Conservation (phyloP, 768 basidiomycete species). For the Russula emetica region DNA sequence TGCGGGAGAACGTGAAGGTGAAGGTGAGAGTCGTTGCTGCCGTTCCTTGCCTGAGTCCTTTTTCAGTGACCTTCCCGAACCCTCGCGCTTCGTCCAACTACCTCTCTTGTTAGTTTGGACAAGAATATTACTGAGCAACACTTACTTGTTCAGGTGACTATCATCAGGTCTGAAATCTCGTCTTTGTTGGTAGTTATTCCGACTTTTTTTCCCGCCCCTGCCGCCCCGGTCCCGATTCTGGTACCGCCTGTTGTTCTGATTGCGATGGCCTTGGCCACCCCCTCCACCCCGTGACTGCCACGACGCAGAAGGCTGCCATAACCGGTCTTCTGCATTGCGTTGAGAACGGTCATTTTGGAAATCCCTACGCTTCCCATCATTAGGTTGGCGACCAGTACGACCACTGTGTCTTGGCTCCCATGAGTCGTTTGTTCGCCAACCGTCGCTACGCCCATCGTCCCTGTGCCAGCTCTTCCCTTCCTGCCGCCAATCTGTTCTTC, state of each 20-base stretch:
- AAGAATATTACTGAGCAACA: slow-evolving; percentile 7
- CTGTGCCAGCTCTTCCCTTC: slow-evolving; percentile 41
- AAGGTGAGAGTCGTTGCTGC: slow-evolving; percentile 47
- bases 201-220: slow-evolving; percentile 29
- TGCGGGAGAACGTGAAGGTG: slow-evolving; percentile 52
- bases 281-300: slow-evolving; percentile 46
- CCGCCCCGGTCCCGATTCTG: slow-evolving; percentile 26
- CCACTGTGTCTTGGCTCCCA: slow-evolving; percentile 31
- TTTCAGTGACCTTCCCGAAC: slow-evolving; percentile 40
- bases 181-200: slow-evolving; percentile 36
- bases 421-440: slow-evolving; percentile 36
- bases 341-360: slow-evolving; percentile 31
- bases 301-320: slow-evolving; percentile 69
- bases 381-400: slow-evolving; percentile 23
- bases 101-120: slow-evolving; percentile 12
- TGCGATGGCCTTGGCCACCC: slow-evolving; percentile 37
- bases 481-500: slow-evolving; percentile 22
- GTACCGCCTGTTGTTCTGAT: slow-evolving; percentile 37
- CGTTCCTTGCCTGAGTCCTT: slow-evolving; percentile 40
- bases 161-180: slow-evolving; percentile 54
- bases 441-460: slow-evolving; percentile 45
- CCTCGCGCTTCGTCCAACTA: slow-evolving; percentile 68
- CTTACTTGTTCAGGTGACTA: slow-evolving; percentile 71
- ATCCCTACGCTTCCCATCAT: slow-evolving; percentile 25
- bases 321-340: slow-evolving; percentile 45